phyloP scores from a whole-genome alignment of 352 stramenopile species.

The Phytophthora chlamydospora region DNA sequence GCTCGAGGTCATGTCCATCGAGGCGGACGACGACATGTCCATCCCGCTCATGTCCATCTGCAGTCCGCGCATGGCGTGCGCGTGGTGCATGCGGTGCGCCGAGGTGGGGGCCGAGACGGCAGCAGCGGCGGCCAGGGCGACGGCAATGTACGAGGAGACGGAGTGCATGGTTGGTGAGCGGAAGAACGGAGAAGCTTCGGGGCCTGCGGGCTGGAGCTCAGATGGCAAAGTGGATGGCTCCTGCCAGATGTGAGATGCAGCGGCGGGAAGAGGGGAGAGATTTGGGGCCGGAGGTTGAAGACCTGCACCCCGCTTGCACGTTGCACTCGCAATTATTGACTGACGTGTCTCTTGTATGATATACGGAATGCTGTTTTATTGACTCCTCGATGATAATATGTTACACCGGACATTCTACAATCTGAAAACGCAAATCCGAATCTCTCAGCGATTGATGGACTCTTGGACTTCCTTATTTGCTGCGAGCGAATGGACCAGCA shows the following conservation, averaged over 20 bases:
- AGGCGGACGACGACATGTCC: slow-evolving; percentile 28
- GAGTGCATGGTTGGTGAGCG: slow-evolving; percentile 12
- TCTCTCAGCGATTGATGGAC: too few relatives aligned
- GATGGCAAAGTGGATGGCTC: slow-evolving; percentile 32
- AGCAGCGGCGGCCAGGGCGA: slow-evolving; percentile 10
- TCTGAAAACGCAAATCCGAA: too few relatives aligned
- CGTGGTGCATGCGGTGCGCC: slow-evolving; percentile 31
- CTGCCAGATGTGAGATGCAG: neutral
- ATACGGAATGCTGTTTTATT: too few relatives aligned
- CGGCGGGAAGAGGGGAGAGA: slow-evolving; percentile 12
- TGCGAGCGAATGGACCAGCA: too few relatives aligned
- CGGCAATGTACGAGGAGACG: slow-evolving; percentile 18
- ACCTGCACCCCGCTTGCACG: slow-evolving; percentile 15
- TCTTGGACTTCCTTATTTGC: too few relatives aligned
- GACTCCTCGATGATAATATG: too few relatives aligned
- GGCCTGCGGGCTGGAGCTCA: slow-evolving; percentile 13
- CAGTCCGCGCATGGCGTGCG: slow-evolving; percentile 30
- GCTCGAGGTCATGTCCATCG: slow-evolving; percentile 30
- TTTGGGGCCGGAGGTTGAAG: slow-evolving; percentile 18
- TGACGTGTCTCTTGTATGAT: neutral
- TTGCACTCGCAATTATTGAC: slow-evolving; percentile 9
- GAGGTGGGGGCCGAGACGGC: slow-evolving; percentile 11
- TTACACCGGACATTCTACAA: too few relatives aligned
- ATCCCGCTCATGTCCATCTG: slow-evolving; percentile 34
- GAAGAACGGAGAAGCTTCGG: neutral